Conservation (phyloP, 2,329 filamentous ascomycete species). For the Botrytis paeoniae region DNA sequence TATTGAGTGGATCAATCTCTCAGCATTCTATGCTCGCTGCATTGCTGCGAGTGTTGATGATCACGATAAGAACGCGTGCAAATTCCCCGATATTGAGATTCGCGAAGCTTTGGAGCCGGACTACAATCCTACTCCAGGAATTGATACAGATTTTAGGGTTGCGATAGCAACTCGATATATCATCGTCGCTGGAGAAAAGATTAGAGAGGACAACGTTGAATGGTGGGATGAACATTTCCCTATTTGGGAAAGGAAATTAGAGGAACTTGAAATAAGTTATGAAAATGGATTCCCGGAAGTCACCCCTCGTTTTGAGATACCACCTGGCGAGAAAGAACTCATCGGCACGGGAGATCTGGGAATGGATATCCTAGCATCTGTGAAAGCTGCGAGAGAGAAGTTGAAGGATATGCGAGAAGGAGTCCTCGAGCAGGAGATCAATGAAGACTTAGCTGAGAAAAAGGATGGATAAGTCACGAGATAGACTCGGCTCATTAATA, state of each 20-base stretch:
- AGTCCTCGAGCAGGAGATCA: neutral
- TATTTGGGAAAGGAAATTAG: neutral
- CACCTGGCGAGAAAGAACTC: neutral
- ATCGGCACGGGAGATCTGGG: neutral
- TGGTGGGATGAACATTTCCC: neutral
- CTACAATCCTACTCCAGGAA: neutral
- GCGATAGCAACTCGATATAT: neutral
- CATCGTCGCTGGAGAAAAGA: neutral
- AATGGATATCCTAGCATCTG: neutral
- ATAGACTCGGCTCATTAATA: no score
- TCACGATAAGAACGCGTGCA: neutral
- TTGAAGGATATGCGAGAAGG: neutral
- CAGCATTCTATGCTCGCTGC: neutral
- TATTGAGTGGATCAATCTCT: slow-evolving; percentile 5
- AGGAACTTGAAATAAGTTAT: neutral
- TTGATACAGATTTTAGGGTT: neutral
- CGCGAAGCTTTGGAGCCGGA: neutral
- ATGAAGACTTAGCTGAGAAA: neutral
- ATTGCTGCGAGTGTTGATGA: neutral
- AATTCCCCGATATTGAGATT: neutral
- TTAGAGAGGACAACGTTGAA: neutral
- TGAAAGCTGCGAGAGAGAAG: neutral
- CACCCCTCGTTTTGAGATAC: neutral
- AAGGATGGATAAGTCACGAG: neutral
- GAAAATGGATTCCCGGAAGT: neutral